Percentiles rank a stretch among this genome's conserved stretches.
Conservation (phyloP, 805 yeast genomes). For the Torulaspora maleeae region DNA sequence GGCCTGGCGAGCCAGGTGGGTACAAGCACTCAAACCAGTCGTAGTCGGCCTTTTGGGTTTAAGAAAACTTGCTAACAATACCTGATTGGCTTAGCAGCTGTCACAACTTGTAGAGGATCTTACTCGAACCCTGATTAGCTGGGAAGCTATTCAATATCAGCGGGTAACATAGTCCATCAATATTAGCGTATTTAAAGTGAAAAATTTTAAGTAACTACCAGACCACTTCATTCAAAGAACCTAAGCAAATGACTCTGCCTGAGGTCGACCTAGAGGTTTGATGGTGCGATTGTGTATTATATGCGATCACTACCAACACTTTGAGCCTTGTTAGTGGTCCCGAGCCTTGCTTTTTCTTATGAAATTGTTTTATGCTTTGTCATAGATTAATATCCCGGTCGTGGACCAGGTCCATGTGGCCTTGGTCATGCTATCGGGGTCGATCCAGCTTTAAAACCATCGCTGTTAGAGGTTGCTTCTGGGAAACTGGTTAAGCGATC, state of each 20-base stretch:
- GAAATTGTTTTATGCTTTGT: slow-evolving; percentile 1
- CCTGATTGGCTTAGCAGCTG: not conserved
- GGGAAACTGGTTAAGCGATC: slow-evolving; percentile 55
- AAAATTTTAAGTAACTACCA: not conserved
- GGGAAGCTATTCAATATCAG: not conserved
- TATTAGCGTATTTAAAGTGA: slow-evolving; percentile 5
- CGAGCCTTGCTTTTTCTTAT: not conserved
- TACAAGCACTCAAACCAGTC: not conserved
- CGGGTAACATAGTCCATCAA: slow-evolving; percentile 4
- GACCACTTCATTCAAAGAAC: not conserved
- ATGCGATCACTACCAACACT: not conserved
- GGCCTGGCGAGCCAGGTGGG: not conserved
- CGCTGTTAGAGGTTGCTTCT: slow-evolving; percentile 91
- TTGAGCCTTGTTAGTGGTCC: slow-evolving; percentile 3
- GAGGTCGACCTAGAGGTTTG: slow-evolving; percentile 7
- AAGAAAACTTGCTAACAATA: not conserved
- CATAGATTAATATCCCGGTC: slow-evolving; percentile 8
- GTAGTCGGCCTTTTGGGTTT: not conserved
- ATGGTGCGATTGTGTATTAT: slow-evolving; percentile 6
- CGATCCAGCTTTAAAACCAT: slow-evolving; percentile 89
- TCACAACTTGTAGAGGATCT: not conserved
- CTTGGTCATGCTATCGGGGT: not conserved
- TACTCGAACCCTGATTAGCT: not conserved
- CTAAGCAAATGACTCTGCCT: slow-evolving; percentile 3
- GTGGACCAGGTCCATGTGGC: not conserved